A percentile compares a stretch with the other conserved stretches of the same genome.
These are phyloP conservation scores for Anthostomella pinea DNA, from an alignment of 2,329 filamentous ascomycete genomes.

Conservation along the genomic window DNA sequence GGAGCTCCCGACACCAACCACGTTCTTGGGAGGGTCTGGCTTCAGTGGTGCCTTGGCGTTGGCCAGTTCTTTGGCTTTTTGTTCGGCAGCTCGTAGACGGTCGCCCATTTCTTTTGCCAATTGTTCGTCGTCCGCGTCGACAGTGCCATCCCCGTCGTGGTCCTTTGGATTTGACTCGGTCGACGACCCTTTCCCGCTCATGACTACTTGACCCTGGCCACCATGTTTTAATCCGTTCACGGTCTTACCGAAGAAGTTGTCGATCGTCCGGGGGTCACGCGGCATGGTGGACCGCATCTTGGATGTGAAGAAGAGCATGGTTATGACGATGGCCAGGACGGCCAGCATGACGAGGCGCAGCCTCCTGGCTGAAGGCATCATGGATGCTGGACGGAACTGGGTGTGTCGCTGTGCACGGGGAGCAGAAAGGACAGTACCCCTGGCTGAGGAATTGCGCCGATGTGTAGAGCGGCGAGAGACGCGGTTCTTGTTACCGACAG, in stretches of 20 bases:
- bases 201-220: constrained; percentile 35
- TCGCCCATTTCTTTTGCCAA: constrained; percentile 55
- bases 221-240: constrained; percentile 49
- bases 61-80: constrained; percentile 65
- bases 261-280: constrained; percentile 41
- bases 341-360: constrained; percentile 65
- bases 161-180: constrained; percentile 42
- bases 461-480: too few relatives aligned
- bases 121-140: constrained; percentile 54
- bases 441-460: constrained; percentile 7
- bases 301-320: constrained; percentile 71
- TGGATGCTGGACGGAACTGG: constrained; percentile 4
- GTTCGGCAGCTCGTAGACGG: constrained; percentile 65
- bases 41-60: constrained; percentile 63
- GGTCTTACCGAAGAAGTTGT: constrained; percentile 61
- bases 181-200: constrained; percentile 38
- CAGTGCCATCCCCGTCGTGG: constrained; percentile 53
- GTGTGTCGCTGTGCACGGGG: too few relatives aligned
- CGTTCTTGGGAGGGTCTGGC: constrained; percentile 55
- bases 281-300: constrained; percentile 50
- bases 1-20: constrained; percentile 59
- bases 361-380: constrained; percentile 69
- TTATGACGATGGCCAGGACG: constrained; percentile 61
- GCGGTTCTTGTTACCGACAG: too few relatives aligned
- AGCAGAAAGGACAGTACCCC: neutral